Evolutionary conservation across 148 eudicot species (phyloP).

Genomic region (Chenopodium formosanum): DNA sequence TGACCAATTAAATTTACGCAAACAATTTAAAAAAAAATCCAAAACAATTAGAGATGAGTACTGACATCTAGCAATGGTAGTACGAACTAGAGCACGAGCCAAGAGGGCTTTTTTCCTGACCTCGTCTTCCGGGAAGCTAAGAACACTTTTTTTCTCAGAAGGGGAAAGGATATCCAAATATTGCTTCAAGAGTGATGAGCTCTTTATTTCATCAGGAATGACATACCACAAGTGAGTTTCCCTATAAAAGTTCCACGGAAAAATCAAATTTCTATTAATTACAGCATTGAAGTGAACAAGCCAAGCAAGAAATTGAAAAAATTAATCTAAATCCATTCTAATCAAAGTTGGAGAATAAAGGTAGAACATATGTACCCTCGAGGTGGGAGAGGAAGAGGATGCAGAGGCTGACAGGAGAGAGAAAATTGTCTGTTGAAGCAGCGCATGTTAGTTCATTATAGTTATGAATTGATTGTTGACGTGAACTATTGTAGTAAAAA

Average conservation of each 20-base stretch:
- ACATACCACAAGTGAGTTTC: constrained; percentile 87
- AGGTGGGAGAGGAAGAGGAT: constrained; percentile 55
- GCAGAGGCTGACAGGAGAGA: constrained; percentile 37
- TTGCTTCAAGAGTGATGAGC: constrained; percentile 47
- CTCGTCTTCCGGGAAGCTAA: constrained; percentile 46
- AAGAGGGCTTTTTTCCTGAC: constrained; percentile 62
- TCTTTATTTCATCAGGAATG: constrained; percentile 65
- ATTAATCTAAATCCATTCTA: not conserved
- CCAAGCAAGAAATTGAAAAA: not conserved
- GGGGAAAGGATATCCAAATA: constrained; percentile 68
- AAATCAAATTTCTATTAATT: not conserved
- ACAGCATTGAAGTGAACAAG: not conserved
- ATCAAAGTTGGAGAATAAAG: not conserved
- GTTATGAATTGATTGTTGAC: not conserved
- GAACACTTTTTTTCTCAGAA: constrained; percentile 59
- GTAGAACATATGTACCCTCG: constrained; percentile 38
- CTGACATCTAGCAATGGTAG: constrained; percentile 92
- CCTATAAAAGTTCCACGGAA: constrained; percentile 37
- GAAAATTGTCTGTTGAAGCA: constrained; percentile 45
- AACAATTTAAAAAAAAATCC: too few relatives aligned
- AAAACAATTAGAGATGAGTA: not conserved
- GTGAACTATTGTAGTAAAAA: not conserved
- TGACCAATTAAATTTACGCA: not conserved
- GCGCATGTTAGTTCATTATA: constrained; percentile 37
- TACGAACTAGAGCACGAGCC: constrained; percentile 80